A percentile compares a stretch with the other conserved stretches of the same genome.
Evolutionary conservation across 495 filamentous ascomycete genomes (phyloP).

Genomic region (Melanomma pulvis-pyrius): DNA sequence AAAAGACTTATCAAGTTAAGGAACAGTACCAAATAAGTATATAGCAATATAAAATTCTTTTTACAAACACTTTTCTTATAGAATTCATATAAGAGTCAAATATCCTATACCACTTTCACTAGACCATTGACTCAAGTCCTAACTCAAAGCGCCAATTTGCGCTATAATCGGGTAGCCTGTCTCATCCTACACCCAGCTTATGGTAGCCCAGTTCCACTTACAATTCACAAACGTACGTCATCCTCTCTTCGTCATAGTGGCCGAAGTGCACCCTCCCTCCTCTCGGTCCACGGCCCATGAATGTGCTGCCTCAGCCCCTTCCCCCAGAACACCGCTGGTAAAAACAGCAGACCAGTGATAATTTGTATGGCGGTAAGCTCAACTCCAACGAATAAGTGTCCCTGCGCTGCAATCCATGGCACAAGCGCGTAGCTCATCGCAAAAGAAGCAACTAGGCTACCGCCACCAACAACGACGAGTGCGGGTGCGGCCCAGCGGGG

Average conservation of each 20-base stretch:
- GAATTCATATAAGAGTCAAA: too few species aligned
- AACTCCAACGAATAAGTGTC: conserved; percentile 17
- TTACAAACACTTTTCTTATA: too few species aligned
- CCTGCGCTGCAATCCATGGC: conserved; percentile 23
- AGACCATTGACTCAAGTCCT: too few species aligned
- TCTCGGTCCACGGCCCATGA: conserved; percentile 23
- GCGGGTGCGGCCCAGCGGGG: conserved; percentile 31
- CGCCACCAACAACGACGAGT: conserved; percentile 21
- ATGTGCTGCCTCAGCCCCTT: conserved; percentile 22
- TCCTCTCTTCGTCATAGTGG: conserved; percentile 2
- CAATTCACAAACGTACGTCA: too few species aligned
- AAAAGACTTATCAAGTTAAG: too few species aligned
- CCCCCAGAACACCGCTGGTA: conserved; percentile 28
- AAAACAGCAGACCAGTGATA: conserved; percentile 1
- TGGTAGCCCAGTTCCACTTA: too few species aligned
- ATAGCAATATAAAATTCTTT: too few species aligned
- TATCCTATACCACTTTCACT: too few species aligned
- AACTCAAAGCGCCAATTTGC: too few species aligned
- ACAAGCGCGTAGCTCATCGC: conserved; percentile 18
- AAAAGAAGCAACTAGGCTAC: conserved; percentile 13
- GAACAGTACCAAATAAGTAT: too few species aligned
- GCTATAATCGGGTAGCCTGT: too few species aligned
- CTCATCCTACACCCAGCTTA: too few species aligned
- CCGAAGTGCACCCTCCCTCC: conserved; percentile 12
- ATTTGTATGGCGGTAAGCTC: conserved; percentile 19